Evolutionary conservation across 129 eudicot species (phyloP), one percentile per base, ranked within the genome.

Genomic region (Sambucus nigra): DNA sequence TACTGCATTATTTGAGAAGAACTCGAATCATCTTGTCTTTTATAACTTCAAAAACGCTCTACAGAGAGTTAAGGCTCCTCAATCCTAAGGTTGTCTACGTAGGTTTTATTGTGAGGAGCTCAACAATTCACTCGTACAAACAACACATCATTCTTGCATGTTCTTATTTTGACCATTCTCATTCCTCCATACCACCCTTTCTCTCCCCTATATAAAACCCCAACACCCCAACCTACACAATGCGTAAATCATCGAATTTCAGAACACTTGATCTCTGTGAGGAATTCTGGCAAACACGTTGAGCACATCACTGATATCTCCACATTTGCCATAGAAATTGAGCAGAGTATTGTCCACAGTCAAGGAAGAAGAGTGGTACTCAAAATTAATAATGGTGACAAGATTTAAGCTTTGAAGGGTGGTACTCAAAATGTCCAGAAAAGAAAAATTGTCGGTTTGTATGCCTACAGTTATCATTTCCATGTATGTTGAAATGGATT

Each of bases 211-310:
- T n/a, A n/a, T n/a, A n/a, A n/a, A n/a, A n/a, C n/a, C 88, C 96
- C 96, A 82, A 55, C 73, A 74, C 64, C 79, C 80, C 31, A 60
- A 45, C 67, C 69, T 65, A 58, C 93, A 86, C 61, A 79, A 55
- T 0, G 85, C 88, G 46, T 75, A 59, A 2, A 86, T 76, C 59
- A 81, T 19, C 18, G 93, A 78, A 64, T 86, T 86, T 88, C 96
- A 86, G 18, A 93, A 86, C 14, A 86, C 96, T 47, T 68, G 77
- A 69, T 86, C 96, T 74, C 73, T 79, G 3, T 72, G 69, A 58
- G 82, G 66, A 59, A 86, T 82, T 82, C 68, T 69, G 28, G 79
- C 96, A 33, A 86, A 86, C 88, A 86, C 75, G 76, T 79, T 76
- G 55, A 49, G 31, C 1, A 66, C 93, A 41, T 76, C 75, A 22